These are phyloP conservation scores for Populus hybrid DNA, from an alignment of 441 rosid genomes.

Conservation along the genomic window DNA sequence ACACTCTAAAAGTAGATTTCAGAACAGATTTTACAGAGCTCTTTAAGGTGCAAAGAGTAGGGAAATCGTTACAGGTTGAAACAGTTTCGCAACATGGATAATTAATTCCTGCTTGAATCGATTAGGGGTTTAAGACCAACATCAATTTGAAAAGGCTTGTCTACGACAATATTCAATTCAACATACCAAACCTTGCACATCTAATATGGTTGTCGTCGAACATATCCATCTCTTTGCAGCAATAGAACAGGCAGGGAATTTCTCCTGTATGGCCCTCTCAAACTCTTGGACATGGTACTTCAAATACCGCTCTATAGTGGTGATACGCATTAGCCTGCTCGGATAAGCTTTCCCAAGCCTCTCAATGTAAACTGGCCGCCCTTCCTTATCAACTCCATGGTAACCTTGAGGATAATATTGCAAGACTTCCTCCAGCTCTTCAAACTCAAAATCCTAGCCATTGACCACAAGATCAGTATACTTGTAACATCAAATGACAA, in stretches of 20 bases:
- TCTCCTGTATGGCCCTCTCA: constrained; percentile 85
- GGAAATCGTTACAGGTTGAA: not conserved
- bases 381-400: constrained; percentile 97
- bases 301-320: constrained; percentile 69
- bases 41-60: not conserved
- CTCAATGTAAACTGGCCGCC: constrained; percentile 93
- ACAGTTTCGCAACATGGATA: not conserved
- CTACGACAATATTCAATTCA: constrained; percentile 5
- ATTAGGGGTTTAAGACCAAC: not conserved
- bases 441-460: constrained; percentile 76
- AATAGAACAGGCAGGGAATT: constrained; percentile 92
- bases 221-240: constrained; percentile 81
- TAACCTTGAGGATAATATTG: constrained; percentile 94
- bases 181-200: constrained; percentile 89
- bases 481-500: not conserved
- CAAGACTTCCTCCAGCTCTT: constrained; percentile 91
- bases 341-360: constrained; percentile 96
- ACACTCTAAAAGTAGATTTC: not conserved
- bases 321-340: constrained; percentile 77
- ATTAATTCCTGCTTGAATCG: not conserved
- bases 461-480: not conserved
- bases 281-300: constrained; percentile 97
- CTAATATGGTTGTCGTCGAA: constrained; percentile 87
- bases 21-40: not conserved
- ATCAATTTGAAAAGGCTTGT: constrained; percentile 16